Evolutionary conservation across 495 filamentous ascomycete species (phyloP).

Genomic region (Daldinia childiae): DNA sequence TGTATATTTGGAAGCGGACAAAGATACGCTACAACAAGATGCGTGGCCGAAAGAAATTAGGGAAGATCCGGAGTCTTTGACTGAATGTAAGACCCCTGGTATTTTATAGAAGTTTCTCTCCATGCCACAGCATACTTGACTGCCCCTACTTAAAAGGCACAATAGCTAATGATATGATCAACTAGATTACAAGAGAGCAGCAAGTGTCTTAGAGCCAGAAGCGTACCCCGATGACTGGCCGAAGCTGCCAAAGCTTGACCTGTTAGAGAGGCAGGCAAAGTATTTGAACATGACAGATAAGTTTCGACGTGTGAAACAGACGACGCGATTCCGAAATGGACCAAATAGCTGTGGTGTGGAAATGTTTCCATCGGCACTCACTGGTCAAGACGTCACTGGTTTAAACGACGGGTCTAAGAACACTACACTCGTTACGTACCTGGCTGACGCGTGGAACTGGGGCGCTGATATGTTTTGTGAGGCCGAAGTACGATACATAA

Average conservation of each 20-base stretch:
- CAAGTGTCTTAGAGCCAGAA: slow-evolving; percentile 66
- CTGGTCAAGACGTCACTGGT: slow-evolving; percentile 70
- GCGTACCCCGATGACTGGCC: slow-evolving; percentile 67
- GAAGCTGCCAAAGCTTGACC: slow-evolving; percentile 61
- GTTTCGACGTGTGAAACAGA: slow-evolving; percentile 67
- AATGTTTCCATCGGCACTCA: slow-evolving; percentile 67
- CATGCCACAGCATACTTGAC: background rate
- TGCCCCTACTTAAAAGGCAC: background rate
- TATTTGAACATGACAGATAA: slow-evolving; percentile 59
- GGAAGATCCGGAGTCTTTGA: slow-evolving; percentile 53
- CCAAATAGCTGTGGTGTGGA: slow-evolving; percentile 69
- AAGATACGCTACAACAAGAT: slow-evolving; percentile 61
- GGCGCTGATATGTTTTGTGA: slow-evolving; percentile 78
- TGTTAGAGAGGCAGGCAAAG: slow-evolving; percentile 66
- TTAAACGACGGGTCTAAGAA: slow-evolving; percentile 75
- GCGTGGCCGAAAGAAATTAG: slow-evolving; percentile 70
- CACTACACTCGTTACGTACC: slow-evolving; percentile 70
- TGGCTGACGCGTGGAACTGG: slow-evolving; percentile 80
- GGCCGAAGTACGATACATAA: slow-evolving; percentile 73
- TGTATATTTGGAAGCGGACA: slow-evolving; percentile 70
- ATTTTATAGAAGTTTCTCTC: background rate
- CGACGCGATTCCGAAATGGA: slow-evolving; percentile 68
- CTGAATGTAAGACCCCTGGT: slow-evolving; percentile 57
- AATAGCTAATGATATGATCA: slow-evolving; percentile 11
- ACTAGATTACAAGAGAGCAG: slow-evolving; percentile 66